Conservation (phyloP, 2,329 filamentous ascomycete species). For the Metarhizium guizhouense region DNA sequence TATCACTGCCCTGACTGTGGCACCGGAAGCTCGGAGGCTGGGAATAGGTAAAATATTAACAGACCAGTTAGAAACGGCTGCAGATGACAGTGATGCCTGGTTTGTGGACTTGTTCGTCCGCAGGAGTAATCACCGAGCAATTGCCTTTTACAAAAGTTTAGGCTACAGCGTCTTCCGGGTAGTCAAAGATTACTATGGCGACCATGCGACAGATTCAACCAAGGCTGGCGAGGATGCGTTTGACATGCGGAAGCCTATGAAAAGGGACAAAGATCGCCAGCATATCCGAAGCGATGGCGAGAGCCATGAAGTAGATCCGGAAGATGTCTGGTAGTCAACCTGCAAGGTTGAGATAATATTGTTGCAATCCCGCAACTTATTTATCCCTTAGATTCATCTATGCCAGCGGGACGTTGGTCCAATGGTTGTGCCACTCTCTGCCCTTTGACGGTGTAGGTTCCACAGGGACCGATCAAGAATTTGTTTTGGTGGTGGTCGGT, state of each 20-base stretch:
- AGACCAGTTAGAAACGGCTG: constrained; percentile 70
- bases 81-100: constrained; percentile 77
- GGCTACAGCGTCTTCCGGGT: constrained; percentile 86
- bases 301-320: constrained; percentile 65
- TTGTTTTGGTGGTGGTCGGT: no score
- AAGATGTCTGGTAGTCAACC: constrained; percentile 66
- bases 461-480: no score
- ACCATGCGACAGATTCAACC: constrained; percentile 60
- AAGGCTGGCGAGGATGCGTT: constrained; percentile 74
- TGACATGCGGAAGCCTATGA: constrained; percentile 92
- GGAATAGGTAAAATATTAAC: constrained; percentile 82
- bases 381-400: neutral
- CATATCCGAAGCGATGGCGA: constrained; percentile 78
- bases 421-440: no score
- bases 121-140: constrained; percentile 78
- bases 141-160: constrained; percentile 81
- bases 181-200: constrained; percentile 88
- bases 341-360: neutral
- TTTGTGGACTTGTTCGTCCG: constrained; percentile 95
- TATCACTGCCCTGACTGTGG: constrained; percentile 90
- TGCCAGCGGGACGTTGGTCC: no score
- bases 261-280: constrained; percentile 64
- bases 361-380: neutral
- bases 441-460: no score
- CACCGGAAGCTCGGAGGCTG: constrained; percentile 74